A percentile compares a stretch with the other conserved stretches of the same genome.
phyloP scores from a whole-genome alignment of 805 yeast species.

The Suhomyces kilbournensis region DNA sequence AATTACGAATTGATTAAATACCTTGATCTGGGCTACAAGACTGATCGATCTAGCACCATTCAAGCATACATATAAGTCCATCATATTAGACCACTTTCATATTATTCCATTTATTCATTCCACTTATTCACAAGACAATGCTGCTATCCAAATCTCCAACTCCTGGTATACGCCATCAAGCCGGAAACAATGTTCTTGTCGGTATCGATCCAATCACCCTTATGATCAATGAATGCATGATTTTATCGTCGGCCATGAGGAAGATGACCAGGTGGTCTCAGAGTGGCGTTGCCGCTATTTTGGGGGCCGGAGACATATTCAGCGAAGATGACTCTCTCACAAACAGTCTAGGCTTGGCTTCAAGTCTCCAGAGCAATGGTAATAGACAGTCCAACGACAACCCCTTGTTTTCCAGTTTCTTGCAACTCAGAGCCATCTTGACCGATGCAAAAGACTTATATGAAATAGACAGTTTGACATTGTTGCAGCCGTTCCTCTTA shows the following conservation, averaged over 20 bases:
- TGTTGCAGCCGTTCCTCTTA: slow-evolving; percentile 82
- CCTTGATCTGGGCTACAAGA: neutral
- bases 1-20: neutral
- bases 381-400: slow-evolving; percentile 27
- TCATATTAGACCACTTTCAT: too few relatives aligned
- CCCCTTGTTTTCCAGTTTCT: slow-evolving; percentile 74
- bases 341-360: slow-evolving; percentile 18
- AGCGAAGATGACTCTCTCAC: slow-evolving; percentile 37
- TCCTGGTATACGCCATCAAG: neutral
- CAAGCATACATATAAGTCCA: neutral
- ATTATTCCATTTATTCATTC: neutral
- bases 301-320: slow-evolving; percentile 61
- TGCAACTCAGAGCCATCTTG: slow-evolving; percentile 72
- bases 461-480: slow-evolving; percentile 65
- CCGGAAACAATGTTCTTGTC: slow-evolving; percentile 5
- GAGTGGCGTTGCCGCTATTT: slow-evolving; percentile 78
- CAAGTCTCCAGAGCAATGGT: slow-evolving; percentile 19
- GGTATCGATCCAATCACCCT: slow-evolving; percentile 77
- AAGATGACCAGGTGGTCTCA: slow-evolving; percentile 65
- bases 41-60: neutral
- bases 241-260: slow-evolving; percentile 85
- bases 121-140: neutral
- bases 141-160: slow-evolving; percentile 4
- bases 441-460: slow-evolving; percentile 50
- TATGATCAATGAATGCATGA: slow-evolving; percentile 83